These are phyloP conservation scores for Malus hybrid DNA, from an alignment of 331 rosid species.

Conservation along the genomic window DNA sequence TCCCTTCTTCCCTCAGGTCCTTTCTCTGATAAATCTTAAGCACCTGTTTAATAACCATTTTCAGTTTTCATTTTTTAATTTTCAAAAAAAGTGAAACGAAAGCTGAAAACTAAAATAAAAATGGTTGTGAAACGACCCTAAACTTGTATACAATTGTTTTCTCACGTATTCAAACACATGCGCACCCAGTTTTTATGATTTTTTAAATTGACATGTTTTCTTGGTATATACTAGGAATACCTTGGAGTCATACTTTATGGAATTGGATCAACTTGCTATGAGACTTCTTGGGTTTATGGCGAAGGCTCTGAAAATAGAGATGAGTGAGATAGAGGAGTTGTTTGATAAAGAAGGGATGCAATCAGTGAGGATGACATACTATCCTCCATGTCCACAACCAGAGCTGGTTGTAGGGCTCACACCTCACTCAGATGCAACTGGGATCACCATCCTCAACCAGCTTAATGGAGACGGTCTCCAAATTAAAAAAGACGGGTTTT, in stretches of 20 bases:
- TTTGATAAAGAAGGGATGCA: slow-evolving; percentile 54
- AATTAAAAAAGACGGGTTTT: slow-evolving; percentile 55
- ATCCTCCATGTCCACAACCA: slow-evolving; percentile 72
- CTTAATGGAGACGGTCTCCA: slow-evolving; percentile 64
- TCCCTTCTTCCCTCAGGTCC: slow-evolving; percentile 56
- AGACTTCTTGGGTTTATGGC: slow-evolving; percentile 35
- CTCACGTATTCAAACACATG: neutral
- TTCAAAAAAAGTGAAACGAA: neutral
- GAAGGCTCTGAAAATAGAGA: slow-evolving; percentile 36
- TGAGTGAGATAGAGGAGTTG: slow-evolving; percentile 28
- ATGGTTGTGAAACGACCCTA: neutral
- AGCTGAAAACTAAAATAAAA: neutral
- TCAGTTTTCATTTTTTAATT: too few relatives aligned
- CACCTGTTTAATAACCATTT: neutral
- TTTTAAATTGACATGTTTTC: neutral
- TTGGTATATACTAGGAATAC: slow-evolving; percentile 27
- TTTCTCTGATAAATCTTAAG: neutral
- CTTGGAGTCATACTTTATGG: slow-evolving; percentile 41
- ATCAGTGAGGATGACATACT: slow-evolving; percentile 48
- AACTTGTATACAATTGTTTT: neutral
- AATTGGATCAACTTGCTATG: slow-evolving; percentile 41
- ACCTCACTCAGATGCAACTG: slow-evolving; percentile 59
- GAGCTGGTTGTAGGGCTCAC: slow-evolving; percentile 49
- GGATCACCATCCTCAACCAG: slow-evolving; percentile 64
- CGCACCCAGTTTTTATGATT: neutral